Base-by-base conservation (phyloP, 805 yeast genomes). In the Starmerella gropengiesseri region DNA sequence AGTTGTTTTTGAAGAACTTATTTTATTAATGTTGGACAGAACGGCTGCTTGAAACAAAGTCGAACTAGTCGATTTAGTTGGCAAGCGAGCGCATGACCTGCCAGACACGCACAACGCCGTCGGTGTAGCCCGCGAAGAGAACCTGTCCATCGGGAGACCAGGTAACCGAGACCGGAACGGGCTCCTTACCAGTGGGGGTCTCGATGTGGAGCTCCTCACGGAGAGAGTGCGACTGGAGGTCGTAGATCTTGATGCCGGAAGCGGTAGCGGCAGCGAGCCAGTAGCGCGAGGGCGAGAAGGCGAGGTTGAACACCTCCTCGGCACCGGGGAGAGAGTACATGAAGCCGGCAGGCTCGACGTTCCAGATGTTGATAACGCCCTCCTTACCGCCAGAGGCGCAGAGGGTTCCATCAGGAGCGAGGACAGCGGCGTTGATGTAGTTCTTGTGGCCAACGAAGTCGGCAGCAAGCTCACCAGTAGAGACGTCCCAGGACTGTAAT, bases 211-310 rank as follows among this genome's bases (percentile, higher is more conserved):
- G 83, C 75, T 91, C 97, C 68, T 97, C 96, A 74, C 83, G 87
- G 73, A 91, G 82, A 76, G 87, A 95, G 74, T 93, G 81, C 73
- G 82, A 87, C 75, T 86, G 91, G 70, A 91, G 80, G 81, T 87
- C 84, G 84, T 78, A 91, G 78, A 91, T 80, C 83, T 87, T 89
- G 77, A 91, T 85, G 65, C 95, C 91, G 58, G 95, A 73, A 57
- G 95, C 74, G 62, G 99, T 91, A 66, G 98, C 97, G 73, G 97
- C 98, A 68, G 94, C 89, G 70, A 91, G 82, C 98, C 98, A 91
- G 93, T 84, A 91, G 81, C 98, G 87, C 94, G 84, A 84, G 74
- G 99, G 98, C 69, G 97, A 89, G 94, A 91, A 91, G 62, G 96
- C 94, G 67, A 91, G 78, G 68, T 96, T 93, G 71, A 84, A 84